Evolutionary conservation across 164 flowering plant genomes (phyloP).

Genomic region (Buxus sempervirens): DNA sequence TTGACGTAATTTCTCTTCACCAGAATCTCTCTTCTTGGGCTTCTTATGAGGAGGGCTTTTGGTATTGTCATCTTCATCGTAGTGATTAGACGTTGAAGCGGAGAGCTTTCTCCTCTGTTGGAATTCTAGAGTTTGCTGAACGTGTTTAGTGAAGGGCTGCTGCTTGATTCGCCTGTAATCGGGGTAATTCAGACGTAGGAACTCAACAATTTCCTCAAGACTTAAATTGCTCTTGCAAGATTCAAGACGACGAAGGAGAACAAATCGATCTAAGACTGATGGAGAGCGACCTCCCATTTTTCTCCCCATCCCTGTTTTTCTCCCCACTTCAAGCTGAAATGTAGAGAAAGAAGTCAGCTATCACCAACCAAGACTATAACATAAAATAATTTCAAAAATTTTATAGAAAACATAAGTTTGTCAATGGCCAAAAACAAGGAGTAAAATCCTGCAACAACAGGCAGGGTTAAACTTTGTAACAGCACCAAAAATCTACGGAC

Average conservation of each 20-base stretch:
- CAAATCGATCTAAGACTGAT: conserved; percentile 1
- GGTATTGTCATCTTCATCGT: conserved; percentile 16
- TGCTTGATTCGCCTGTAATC: conserved; percentile 41
- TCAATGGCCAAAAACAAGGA: too few species aligned
- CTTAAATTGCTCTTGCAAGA: conserved; percentile 23
- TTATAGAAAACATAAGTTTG: too few species aligned
- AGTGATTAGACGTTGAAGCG: background rate
- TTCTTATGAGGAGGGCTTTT: conserved; percentile 23
- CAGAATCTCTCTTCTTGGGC: conserved; percentile 23
- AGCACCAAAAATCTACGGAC: too few species aligned
- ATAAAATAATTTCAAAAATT: too few species aligned
- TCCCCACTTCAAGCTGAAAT: background rate
- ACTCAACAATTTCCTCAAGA: conserved; percentile 42
- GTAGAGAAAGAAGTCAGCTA: background rate
- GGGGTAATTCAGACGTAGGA: conserved; percentile 44
- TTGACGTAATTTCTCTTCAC: conserved; percentile 35
- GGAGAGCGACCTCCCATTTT: conserved; percentile 7
- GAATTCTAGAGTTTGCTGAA: conserved; percentile 25
- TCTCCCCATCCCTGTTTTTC: conserved; percentile 20
- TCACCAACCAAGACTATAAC: too few species aligned
- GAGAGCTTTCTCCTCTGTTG: conserved; percentile 6
- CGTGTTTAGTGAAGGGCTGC: conserved; percentile 28
- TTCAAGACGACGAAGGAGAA: conserved; percentile 35
- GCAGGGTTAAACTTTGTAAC: too few species aligned
- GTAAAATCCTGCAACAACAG: too few species aligned